These are phyloP conservation scores for Catenaria anguillulae DNA, from an alignment of 371 early-diverging fungal genomes.

Conservation along the genomic window DNA sequence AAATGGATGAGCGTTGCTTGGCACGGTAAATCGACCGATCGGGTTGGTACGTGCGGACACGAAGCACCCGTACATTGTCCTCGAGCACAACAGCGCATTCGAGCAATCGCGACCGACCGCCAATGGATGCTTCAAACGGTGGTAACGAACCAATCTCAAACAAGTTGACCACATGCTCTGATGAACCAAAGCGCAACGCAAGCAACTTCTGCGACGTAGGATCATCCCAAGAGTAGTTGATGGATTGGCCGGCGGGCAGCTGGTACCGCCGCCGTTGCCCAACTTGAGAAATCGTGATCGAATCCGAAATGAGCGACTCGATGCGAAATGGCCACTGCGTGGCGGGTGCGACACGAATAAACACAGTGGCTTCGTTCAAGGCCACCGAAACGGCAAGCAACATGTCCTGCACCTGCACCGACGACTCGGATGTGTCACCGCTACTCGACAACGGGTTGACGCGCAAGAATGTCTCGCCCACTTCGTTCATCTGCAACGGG, in stretches of 20 bases:
- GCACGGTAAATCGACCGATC: slow-evolving; percentile 14
- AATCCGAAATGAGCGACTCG: slow-evolving; percentile 51
- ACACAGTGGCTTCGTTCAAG: slow-evolving; percentile 76
- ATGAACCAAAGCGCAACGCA: slow-evolving; percentile 78
- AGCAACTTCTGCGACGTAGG: slow-evolving; percentile 64
- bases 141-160: slow-evolving; percentile 82
- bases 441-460: slow-evolving; percentile 51
- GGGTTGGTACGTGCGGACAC: slow-evolving; percentile 52
- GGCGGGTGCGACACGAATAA: slow-evolving; percentile 57
- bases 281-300: not conserved
- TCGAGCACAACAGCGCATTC: slow-evolving; percentile 63
- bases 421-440: slow-evolving; percentile 10
- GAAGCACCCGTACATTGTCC: slow-evolving; percentile 64
- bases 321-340: slow-evolving; percentile 79
- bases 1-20: slow-evolving; percentile 9
- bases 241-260: slow-evolving; percentile 42
- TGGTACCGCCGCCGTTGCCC: slow-evolving; percentile 27
- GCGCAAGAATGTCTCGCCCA: slow-evolving; percentile 56
- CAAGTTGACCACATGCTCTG: slow-evolving; percentile 80
- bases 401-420: slow-evolving; percentile 18
- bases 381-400: slow-evolving; percentile 61
- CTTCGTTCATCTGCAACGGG: slow-evolving; percentile 70
- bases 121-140: slow-evolving; percentile 58
- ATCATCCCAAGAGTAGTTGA: slow-evolving; percentile 88
- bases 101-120: not conserved